Conservation (phyloP, 2,329 filamentous ascomycete species). For the Botrytis pseudocinerea region DNA sequence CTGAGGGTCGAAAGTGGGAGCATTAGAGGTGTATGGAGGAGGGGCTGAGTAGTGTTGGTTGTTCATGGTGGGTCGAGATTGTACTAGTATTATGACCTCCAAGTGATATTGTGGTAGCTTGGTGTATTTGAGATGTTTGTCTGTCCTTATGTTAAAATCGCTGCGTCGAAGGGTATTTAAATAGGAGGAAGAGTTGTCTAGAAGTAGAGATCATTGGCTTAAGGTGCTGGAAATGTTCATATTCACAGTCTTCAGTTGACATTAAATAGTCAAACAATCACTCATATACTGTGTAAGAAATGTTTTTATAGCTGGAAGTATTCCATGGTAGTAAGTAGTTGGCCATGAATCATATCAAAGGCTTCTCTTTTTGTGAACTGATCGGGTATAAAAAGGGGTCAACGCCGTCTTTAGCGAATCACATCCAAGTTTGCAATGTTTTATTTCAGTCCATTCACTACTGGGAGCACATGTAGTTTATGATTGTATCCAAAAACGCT, state of each 20-base stretch:
- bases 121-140: neutral
- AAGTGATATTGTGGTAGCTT: neutral
- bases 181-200: too few relatives aligned
- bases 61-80: neutral
- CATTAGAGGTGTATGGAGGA: neutral
- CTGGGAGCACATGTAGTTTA: accelerated
- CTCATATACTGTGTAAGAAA: neutral
- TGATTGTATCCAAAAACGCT: too few relatives aligned
- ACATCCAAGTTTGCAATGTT: neutral
- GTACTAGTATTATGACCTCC: too few relatives aligned
- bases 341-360: neutral
- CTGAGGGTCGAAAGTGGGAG: neutral
- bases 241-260: neutral
- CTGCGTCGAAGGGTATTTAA: neutral
- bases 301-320: accelerated
- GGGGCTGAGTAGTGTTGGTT: neutral
- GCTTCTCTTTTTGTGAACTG: neutral
- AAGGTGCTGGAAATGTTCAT: neutral
- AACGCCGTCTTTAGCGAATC: neutral
- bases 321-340: neutral
- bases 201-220: neutral
- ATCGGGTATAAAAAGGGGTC: neutral
- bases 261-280: neutral
- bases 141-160: neutral
- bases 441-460: neutral